Evolutionary conservation across 306 rosid genomes (phyloP).

Genomic region (Quercus gilva): DNA sequence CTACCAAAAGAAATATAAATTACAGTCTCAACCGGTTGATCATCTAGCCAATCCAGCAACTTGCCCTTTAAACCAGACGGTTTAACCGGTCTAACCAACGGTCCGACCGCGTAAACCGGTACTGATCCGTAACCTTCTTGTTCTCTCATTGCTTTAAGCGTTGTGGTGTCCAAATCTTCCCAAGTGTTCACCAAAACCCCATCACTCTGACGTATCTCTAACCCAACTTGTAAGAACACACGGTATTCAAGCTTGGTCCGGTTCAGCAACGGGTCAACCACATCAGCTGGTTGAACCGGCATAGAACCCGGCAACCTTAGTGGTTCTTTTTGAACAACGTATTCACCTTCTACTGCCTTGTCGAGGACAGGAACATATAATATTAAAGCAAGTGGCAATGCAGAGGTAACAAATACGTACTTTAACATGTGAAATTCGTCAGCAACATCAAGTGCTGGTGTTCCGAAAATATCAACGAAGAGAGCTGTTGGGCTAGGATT

Average conservation of each 20-base stretch:
- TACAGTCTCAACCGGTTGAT: slow-evolving; percentile 46
- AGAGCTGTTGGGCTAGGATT: neutral
- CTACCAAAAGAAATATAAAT: slow-evolving; percentile 67
- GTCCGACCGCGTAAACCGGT: slow-evolving; percentile 53
- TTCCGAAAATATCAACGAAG: neutral
- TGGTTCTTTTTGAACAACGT: neutral
- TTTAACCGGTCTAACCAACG: slow-evolving; percentile 25
- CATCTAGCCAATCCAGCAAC: slow-evolving; percentile 43
- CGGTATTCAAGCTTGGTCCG: slow-evolving; percentile 24
- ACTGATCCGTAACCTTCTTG: slow-evolving; percentile 6
- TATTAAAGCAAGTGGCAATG: neutral
- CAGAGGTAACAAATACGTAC: neutral
- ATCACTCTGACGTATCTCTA: slow-evolving; percentile 6
- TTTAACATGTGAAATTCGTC: neutral
- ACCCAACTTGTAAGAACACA: neutral
- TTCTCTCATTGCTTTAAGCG: slow-evolving; percentile 20
- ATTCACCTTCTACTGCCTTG: neutral
- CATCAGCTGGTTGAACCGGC: slow-evolving; percentile 35
- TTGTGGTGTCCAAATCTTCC: slow-evolving; percentile 37
- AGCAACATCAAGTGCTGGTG: neutral
- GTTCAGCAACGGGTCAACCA: slow-evolving; percentile 27
- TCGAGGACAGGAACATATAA: neutral
- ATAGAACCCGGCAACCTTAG: neutral
- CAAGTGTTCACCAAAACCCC: slow-evolving; percentile 66
- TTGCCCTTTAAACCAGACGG: neutral